Evolutionary conservation across 2,329 filamentous ascomycete genomes (phyloP), one percentile per base, ranked within the genome.

Genomic region (Graphiopsis chlorocephala): DNA sequence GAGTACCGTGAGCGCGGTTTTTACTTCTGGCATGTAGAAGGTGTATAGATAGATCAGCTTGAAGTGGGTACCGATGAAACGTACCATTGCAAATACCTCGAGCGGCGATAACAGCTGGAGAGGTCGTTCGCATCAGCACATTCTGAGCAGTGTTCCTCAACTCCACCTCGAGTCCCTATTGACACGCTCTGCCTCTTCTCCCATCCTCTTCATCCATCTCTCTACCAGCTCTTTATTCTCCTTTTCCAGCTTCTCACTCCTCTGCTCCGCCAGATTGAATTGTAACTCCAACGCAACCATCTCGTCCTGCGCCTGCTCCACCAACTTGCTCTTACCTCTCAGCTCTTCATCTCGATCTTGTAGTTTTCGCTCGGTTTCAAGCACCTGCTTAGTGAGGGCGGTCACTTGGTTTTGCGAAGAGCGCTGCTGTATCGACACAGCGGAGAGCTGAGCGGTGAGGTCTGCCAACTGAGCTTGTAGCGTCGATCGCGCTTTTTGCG

Each of bases 201-300:
- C 90, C 85, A 95, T 95, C 68, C 90, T 84, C 74, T 87, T 88
- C 90, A 98, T 93, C 92, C 93, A 98, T 63, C 95, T 85, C 75
- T 93, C 90, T 61, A 97, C 88, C 63, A 99, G 83, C 70, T 97
- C 91, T 74, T 91, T 88, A 74, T 98, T 98, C 76, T 98, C 95
- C 65, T 83, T 84, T 74, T 88, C 86, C 68, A 96, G 81, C 77
- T 87, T 88, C 74, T 89, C 87, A 29, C 85, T 83, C 73, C 88
- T 87, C 75, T 93, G 86, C 76, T 96, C 93, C 3, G 90, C 88
- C 82, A 97, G 86, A 70, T 95, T 93, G 50, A 97, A 83, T 77
- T 98, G 91, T 69, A 98, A 82, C 70, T 93, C 93, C 55, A 97
- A 80, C 0, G 92, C 89, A 59, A 96, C 88, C 78, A 97, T 89